Conservation (phyloP, 192 early-diverging fungal genomes). For the Cetraspora pellucida region DNA sequence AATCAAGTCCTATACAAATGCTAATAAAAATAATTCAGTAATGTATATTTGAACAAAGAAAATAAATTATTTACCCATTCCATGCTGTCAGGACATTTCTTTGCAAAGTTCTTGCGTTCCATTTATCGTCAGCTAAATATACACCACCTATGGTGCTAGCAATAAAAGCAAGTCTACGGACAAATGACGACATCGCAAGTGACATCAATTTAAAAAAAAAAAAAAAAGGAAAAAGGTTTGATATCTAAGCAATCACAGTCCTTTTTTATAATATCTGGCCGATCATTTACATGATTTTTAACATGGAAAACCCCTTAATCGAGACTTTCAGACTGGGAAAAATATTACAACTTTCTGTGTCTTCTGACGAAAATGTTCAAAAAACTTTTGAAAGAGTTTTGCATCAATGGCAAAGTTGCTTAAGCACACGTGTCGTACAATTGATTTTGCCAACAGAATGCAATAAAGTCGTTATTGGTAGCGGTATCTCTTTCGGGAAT, state of each 20-base stretch:
- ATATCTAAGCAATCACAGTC: too few relatives aligned
- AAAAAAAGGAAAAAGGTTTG: too few relatives aligned
- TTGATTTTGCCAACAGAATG: conserved; percentile 1
- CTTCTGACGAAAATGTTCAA: background rate
- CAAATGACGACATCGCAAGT: background rate
- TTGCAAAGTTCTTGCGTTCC: conserved; percentile 52
- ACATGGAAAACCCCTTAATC: background rate
- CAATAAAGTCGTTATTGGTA: background rate
- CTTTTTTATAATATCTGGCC: too few relatives aligned
- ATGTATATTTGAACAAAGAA: background rate
- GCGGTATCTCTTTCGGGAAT: too few relatives aligned
- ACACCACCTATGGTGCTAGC: conserved; percentile 37
- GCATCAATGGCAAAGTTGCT: conserved; percentile 18
- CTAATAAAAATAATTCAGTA: conserved; percentile 18
- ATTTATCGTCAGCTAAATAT: conserved; percentile 47
- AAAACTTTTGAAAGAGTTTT: background rate
- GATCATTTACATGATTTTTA: too few relatives aligned
- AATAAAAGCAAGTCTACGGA: conserved; percentile 33
- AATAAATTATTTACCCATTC: conserved; percentile 47
- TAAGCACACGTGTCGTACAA: background rate
- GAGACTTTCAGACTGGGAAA: conserved; percentile 5
- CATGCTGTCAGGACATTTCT: conserved; percentile 51
- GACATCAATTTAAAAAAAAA: too few relatives aligned
- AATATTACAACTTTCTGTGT: background rate
- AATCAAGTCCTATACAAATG: conserved; percentile 61